Evolutionary conservation across 2,329 filamentous ascomycete species (phyloP).

Genomic region (Tolypocladium paradoxum): DNA sequence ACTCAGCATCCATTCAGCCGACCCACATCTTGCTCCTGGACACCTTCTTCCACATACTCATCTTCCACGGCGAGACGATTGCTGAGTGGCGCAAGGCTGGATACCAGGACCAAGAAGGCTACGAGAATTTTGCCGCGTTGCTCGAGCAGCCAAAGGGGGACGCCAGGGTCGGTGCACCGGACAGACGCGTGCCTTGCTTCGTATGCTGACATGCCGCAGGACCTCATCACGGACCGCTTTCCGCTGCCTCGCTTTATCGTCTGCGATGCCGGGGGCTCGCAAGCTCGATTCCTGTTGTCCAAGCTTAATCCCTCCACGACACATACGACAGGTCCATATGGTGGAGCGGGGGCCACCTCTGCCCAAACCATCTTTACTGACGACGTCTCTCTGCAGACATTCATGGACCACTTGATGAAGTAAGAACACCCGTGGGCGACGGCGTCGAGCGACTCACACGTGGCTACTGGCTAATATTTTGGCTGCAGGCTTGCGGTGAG

Average conservation of each 20-base stretch:
- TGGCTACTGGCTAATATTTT: constrained; percentile 7
- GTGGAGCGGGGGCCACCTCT: constrained; percentile 71
- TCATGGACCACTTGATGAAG: constrained; percentile 99
- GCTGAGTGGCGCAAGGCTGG: constrained; percentile 97
- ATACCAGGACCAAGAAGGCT: constrained; percentile 95
- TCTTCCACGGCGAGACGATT: constrained; percentile 97
- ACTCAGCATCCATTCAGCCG: constrained; percentile 92
- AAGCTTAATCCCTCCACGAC: constrained; percentile 98
- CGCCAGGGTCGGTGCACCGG: constrained; percentile 57
- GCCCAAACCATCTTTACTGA: constrained; percentile 99
- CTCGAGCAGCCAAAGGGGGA: constrained; percentile 94
- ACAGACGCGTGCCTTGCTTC: background rate
- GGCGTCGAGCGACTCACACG: background rate
- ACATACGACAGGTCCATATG: constrained; percentile 86
- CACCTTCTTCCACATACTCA: constrained; percentile 98
- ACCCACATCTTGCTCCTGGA: constrained; percentile 90
- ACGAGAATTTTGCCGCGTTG: constrained; percentile 85
- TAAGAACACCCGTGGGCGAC: constrained; percentile 29
- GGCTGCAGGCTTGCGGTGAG: constrained; percentile 45
- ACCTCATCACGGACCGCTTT: constrained; percentile 94
- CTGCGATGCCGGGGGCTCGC: constrained; percentile 94
- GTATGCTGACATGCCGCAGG: constrained; percentile 39
- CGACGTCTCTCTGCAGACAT: constrained; percentile 93
- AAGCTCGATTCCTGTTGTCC: constrained; percentile 90
- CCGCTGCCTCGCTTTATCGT: constrained; percentile 98